A percentile compares a stretch with the other conserved stretches of the same genome.
Evolutionary conservation across 202 grass and related monocot genomes (phyloP).

Genomic region (Tripidium arundinaceum): DNA sequence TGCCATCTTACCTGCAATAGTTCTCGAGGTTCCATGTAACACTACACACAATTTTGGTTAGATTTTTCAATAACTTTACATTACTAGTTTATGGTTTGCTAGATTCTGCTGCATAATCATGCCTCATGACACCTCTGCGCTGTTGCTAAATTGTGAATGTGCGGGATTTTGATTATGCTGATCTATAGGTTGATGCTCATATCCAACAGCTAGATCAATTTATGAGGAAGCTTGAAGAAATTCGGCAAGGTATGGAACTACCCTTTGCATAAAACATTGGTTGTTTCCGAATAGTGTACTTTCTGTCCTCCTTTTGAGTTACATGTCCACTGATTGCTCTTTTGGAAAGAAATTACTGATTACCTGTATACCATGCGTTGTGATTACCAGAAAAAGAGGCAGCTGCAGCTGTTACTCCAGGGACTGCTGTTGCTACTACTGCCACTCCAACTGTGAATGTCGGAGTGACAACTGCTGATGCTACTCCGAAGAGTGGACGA

Average conservation of each 20-base stretch:
- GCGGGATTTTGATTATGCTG: slow-evolving; percentile 32
- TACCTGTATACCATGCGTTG: background rate
- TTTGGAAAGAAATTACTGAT: slow-evolving; percentile 3
- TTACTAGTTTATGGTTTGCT: slow-evolving; percentile 26
- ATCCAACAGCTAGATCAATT: slow-evolving; percentile 93
- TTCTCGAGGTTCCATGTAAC: background rate
- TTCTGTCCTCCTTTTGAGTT: background rate
- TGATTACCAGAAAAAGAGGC: slow-evolving; percentile 52
- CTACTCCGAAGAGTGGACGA: slow-evolving; percentile 54
- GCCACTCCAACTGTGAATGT: slow-evolving; percentile 31
- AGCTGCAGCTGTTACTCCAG: slow-evolving; percentile 20
- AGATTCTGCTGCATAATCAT: slow-evolving; percentile 23
- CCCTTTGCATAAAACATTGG: too few relatives aligned
- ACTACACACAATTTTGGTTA: slow-evolving; percentile 1
- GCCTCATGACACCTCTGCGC: slow-evolving; percentile 6
- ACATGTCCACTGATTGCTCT: background rate
- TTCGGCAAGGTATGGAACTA: slow-evolving; percentile 48
- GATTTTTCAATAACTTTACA: slow-evolving; percentile 21
- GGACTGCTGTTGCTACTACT: slow-evolving; percentile 5
- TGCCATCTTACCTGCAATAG: background rate
- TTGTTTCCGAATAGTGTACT: background rate
- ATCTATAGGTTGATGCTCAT: slow-evolving; percentile 85
- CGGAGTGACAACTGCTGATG: slow-evolving; percentile 35
- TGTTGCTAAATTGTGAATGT: slow-evolving; percentile 30
- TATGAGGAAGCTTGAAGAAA: slow-evolving; percentile 90